Evolutionary conservation across 192 early-diverging fungal species (phyloP).

Genomic region (Neocallimastix lanati): DNA sequence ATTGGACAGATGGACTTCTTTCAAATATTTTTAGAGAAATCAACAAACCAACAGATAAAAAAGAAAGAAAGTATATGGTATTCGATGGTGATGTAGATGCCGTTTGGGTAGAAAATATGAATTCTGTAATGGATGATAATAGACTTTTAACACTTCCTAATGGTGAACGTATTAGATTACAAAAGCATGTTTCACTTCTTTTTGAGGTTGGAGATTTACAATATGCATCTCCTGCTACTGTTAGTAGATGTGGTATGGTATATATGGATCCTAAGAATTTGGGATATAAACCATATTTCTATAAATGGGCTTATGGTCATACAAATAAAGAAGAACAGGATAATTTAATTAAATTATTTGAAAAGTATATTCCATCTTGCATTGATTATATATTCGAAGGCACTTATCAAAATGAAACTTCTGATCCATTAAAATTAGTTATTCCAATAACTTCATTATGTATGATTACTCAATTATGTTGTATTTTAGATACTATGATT

Average conservation of each 20-base stretch:
- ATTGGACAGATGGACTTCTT: slow-evolving; percentile 41
- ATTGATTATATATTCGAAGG: slow-evolving; percentile 35
- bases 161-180: slow-evolving; percentile 35
- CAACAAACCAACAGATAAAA: slow-evolving; percentile 38
- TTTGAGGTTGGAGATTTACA: slow-evolving; percentile 45
- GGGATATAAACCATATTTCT: slow-evolving; percentile 29
- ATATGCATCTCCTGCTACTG: slow-evolving; percentile 39
- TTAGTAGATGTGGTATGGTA: slow-evolving; percentile 41
- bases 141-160: slow-evolving; percentile 35
- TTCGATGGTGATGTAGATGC: slow-evolving; percentile 45
- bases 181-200: slow-evolving; percentile 32
- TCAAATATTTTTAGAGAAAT: slow-evolving; percentile 41
- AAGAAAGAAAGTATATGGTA: slow-evolving; percentile 40
- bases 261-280: slow-evolving; percentile 47
- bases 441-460: slow-evolving; percentile 16
- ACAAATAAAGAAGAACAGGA: slow-evolving; percentile 27
- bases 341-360: slow-evolving; percentile 18
- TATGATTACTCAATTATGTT: slow-evolving; percentile 31
- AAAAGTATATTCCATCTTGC: slow-evolving; percentile 22
- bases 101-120: slow-evolving; percentile 48
- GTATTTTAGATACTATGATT: slow-evolving; percentile 27
- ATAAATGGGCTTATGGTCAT: slow-evolving; percentile 26
- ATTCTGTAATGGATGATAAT: slow-evolving; percentile 48
- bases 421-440: neutral
- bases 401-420: slow-evolving; percentile 18